A percentile compares a stretch with the other conserved stretches of the same genome.
Conservation (phyloP, 2,329 filamentous ascomycete genomes). For the Tolypocladium pustulatum region DNA sequence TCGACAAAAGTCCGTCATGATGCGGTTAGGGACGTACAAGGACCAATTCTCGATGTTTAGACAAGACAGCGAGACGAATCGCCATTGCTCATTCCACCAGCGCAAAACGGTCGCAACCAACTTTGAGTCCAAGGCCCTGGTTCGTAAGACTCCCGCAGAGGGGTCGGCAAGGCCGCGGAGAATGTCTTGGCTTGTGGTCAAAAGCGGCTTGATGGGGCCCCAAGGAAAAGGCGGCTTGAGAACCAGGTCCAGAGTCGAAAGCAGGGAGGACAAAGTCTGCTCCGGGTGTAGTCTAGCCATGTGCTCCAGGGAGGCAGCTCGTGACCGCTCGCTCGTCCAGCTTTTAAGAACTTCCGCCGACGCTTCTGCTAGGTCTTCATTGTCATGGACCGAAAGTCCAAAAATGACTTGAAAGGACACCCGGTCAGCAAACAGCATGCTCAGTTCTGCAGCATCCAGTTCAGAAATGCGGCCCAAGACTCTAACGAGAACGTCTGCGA, state of each 20-base stretch:
- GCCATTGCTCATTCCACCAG: constrained; percentile 84
- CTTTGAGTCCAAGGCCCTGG: constrained; percentile 43
- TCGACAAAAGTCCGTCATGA: constrained; percentile 87
- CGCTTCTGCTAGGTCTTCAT: constrained; percentile 68
- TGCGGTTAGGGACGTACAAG: constrained; percentile 57
- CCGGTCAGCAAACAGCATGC: constrained; percentile 56
- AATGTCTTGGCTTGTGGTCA: constrained; percentile 47
- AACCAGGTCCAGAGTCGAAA: constrained; percentile 26
- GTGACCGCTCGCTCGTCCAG: constrained; percentile 56
- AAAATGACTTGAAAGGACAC: constrained; percentile 65
- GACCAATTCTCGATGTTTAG: constrained; percentile 79
- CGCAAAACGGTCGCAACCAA: constrained; percentile 58
- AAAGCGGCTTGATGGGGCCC: constrained; percentile 45
- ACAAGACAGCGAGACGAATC: constrained; percentile 70
- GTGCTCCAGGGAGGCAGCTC: constrained; percentile 27
- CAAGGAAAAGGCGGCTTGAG: constrained; percentile 33
- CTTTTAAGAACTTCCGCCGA: constrained; percentile 75
- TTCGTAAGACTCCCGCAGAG: constrained; percentile 42
- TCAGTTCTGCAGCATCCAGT: constrained; percentile 59
- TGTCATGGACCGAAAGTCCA: constrained; percentile 70
- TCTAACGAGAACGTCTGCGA: constrained; percentile 51
- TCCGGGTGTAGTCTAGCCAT: constrained; percentile 29
- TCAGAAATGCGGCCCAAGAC: constrained; percentile 72
- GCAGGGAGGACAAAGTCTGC: constrained; percentile 31
- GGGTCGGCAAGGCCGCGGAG: constrained; percentile 46